Evolutionary conservation across 1,284 basidiomycete genomes (phyloP).

Genomic region (Mrakiaceae sp.): DNA sequence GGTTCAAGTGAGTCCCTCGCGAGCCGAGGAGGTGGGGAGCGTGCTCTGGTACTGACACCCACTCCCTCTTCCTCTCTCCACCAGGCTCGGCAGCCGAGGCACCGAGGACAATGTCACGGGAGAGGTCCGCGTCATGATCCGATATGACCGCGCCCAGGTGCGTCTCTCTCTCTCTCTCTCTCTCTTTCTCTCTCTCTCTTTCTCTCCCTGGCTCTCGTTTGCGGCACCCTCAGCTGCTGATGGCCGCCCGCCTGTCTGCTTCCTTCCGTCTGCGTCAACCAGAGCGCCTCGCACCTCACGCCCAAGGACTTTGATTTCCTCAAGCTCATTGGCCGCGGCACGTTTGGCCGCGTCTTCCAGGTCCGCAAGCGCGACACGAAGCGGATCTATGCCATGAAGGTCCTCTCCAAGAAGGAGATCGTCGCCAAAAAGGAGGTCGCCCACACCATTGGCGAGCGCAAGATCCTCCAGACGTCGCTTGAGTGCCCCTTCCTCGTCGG

Average conservation of each 20-base stretch:
- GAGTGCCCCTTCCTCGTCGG: slow-evolving; percentile 97
- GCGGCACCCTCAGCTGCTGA: background rate
- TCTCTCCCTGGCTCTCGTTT: background rate
- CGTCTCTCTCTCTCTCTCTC: slow-evolving; percentile 26
- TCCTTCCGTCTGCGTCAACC: slow-evolving; percentile 16
- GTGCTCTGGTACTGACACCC: background rate
- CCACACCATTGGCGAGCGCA: slow-evolving; percentile 98
- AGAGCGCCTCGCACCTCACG: slow-evolving; percentile 70
- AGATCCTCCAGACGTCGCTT: slow-evolving; percentile 88
- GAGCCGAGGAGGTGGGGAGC: background rate
- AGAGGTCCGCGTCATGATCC: slow-evolving; percentile 88
- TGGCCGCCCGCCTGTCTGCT: too few relatives aligned
- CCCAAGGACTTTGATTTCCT: slow-evolving; percentile 97
- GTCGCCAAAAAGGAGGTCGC: slow-evolving; percentile 98
- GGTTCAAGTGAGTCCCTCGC: slow-evolving; percentile 65
- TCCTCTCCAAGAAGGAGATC: slow-evolving; percentile 96
- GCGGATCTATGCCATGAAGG: slow-evolving; percentile 99
- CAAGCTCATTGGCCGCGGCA: slow-evolving; percentile 95
- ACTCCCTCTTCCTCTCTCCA: background rate
- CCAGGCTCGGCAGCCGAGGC: slow-evolving; percentile 63
- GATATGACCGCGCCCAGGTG: slow-evolving; percentile 82
- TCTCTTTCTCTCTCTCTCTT: slow-evolving; percentile 20
- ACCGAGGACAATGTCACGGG: slow-evolving; percentile 66
- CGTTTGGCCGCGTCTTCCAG: slow-evolving; percentile 99
- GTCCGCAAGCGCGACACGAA: slow-evolving; percentile 96